phyloP scores from a whole-genome alignment of 2,329 filamentous ascomycete genomes.

The Paramyrothecium sp. region DNA sequence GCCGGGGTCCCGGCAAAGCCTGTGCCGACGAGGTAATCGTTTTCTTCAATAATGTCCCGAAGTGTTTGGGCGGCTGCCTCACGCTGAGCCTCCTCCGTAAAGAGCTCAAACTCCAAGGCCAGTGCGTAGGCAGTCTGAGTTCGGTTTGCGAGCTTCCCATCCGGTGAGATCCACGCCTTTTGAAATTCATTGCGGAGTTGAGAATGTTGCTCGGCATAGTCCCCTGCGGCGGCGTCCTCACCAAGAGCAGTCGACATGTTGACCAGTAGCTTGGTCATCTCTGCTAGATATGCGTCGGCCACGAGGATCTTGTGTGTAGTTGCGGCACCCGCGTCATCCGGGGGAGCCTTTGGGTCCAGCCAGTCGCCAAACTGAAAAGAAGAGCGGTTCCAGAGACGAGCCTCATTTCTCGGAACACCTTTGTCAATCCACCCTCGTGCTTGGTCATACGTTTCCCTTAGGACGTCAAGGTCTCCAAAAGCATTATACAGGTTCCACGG shows the following conservation, averaged over 20 bases:
- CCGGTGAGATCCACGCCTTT: slow-evolving; percentile 24
- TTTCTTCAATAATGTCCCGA: slow-evolving; percentile 26
- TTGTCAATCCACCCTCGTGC: neutral
- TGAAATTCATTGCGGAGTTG: slow-evolving; percentile 25
- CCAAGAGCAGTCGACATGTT: slow-evolving; percentile 31
- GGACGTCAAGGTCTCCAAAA: neutral
- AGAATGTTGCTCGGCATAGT: slow-evolving; percentile 17
- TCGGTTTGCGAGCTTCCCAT: slow-evolving; percentile 28
- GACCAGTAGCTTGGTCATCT: slow-evolving; percentile 34
- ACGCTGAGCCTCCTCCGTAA: slow-evolving; percentile 15
- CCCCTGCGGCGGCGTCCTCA: slow-evolving; percentile 15
- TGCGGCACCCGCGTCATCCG: slow-evolving; percentile 31
- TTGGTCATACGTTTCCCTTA: neutral
- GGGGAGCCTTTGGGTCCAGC: neutral
- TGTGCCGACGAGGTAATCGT: slow-evolving; percentile 35
- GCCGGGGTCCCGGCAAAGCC: slow-evolving; percentile 41
- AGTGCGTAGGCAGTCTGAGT: slow-evolving; percentile 40
- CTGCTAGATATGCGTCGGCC: slow-evolving; percentile 43
- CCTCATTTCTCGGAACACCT: neutral
- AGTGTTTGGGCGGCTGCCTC: slow-evolving; percentile 23
- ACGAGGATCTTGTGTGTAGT: slow-evolving; percentile 37
- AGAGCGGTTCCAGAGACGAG: neutral
- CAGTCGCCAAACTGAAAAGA: slow-evolving; percentile 24
- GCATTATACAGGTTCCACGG: neutral
- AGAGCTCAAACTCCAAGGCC: slow-evolving; percentile 35